Evolutionary conservation across 768 basidiomycete species (phyloP), one percentile per base, ranked within the genome.

Genomic region (Suillus paluster): DNA sequence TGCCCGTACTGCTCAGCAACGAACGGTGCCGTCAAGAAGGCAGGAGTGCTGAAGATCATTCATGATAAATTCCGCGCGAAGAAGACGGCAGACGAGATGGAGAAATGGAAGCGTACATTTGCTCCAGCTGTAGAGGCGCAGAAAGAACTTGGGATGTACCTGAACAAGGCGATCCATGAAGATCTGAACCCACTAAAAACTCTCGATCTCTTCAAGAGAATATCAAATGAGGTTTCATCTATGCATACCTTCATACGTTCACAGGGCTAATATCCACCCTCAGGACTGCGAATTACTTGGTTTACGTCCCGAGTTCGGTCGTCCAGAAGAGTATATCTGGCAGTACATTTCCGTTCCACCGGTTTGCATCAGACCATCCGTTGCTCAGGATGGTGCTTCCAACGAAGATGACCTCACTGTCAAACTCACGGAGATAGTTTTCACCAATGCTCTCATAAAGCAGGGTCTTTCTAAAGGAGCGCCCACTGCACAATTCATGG

Each of bases 371-470:
- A 87, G 97, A 50, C 97, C 97, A 0, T 97, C 95, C 4, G 97
- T 99, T 1, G 91, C 93, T 0, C 97, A 99, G 75, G 97, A 99
- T 69, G 95, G 95, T 6, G 97, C 97, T 42, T 97, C 95, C 27
- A 99, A 97, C 67, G 97, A 99, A 78, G 97, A 99, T 67, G 97
- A 99, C 74, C 81, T 99, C 36, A 99, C 97, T 0, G 95, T 97
- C 64, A 99, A 99, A 72, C 85, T 99, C 14, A 92, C 94, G 10
- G 97, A 99, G 76, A 99, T 99, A 57, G 93, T 97, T 5, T 94
- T 95, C 70, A 91, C 90, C 62, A 99, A 98, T 69, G 90, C 92
- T 33, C 83, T 97, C 33, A 94, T 99, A 69, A 94, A 94, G 73
- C 89, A 94, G 67, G 94, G 92, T 9, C 83, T 99, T 12, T 84